These are phyloP conservation scores for Komagataella kurtzmanii DNA, from an alignment of 805 yeast species.

Conservation along the genomic window DNA sequence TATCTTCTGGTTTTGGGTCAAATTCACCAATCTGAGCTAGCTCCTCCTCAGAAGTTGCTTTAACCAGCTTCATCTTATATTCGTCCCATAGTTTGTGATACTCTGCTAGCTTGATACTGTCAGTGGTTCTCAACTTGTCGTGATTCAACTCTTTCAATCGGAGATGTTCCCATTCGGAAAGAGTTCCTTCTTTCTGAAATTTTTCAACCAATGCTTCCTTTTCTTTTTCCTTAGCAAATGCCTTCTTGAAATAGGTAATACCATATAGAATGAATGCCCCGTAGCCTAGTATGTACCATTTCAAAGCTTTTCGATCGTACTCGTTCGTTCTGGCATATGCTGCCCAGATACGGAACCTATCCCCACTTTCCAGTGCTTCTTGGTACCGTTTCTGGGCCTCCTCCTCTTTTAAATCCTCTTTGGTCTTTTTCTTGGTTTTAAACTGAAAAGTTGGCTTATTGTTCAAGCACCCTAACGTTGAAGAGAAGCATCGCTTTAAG, in stretches of 20 bases:
- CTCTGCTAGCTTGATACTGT: conserved; percentile 41
- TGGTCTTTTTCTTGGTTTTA: background rate
- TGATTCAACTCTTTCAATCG: conserved; percentile 44
- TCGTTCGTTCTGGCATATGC: conserved; percentile 38
- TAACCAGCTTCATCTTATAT: conserved; percentile 10
- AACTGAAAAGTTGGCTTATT: background rate
- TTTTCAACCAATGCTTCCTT: conserved; percentile 19
- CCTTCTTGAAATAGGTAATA: conserved; percentile 49
- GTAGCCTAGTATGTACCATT: conserved; percentile 49
- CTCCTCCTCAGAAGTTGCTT: conserved; percentile 8
- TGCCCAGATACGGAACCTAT: conserved; percentile 30
- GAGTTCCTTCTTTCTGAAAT: conserved; percentile 19
- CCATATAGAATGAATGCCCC: conserved; percentile 43
- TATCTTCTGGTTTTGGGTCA: conserved; percentile 21
- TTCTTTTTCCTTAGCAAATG: conserved; percentile 54
- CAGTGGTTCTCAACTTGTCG: conserved; percentile 51
- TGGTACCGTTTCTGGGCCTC: conserved; percentile 14
- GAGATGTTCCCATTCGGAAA: conserved; percentile 52
- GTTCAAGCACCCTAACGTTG: background rate
- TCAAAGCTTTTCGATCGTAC: conserved; percentile 51
- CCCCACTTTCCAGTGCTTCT: conserved; percentile 20
- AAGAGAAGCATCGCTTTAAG: background rate
- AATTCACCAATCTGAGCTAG: conserved; percentile 9
- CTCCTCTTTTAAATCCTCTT: conserved; percentile 13
- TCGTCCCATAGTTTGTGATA: conserved; percentile 37